These are phyloP conservation scores for Asterophora parasitica DNA, from an alignment of 768 basidiomycete genomes.

Conservation along the genomic window DNA sequence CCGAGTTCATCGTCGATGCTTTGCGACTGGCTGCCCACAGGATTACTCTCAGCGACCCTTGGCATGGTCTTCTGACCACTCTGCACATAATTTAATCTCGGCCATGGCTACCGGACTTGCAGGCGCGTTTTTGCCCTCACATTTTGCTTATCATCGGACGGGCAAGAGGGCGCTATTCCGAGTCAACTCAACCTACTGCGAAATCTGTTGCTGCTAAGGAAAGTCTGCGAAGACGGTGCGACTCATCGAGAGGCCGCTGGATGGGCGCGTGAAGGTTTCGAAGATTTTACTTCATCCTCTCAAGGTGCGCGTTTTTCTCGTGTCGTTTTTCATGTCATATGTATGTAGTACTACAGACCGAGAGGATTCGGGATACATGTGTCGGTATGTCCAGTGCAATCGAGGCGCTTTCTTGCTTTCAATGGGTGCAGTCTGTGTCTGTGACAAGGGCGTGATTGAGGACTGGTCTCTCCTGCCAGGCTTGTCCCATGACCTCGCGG, in stretches of 20 bases:
- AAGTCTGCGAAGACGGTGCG: neutral
- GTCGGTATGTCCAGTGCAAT: too few species aligned
- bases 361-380: too few species aligned
- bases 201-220: too few species aligned
- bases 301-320: slow-evolving; percentile 39
- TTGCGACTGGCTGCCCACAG: slow-evolving; percentile 8
- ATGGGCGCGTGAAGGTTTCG: slow-evolving; percentile 39
- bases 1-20: slow-evolving; percentile 4
- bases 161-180: neutral
- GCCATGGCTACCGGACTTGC: slow-evolving; percentile 1
- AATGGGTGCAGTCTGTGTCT: too few species aligned
- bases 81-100: too few species aligned
- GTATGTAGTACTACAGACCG: too few species aligned
- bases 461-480: too few species aligned
- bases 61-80: slow-evolving; percentile 9
- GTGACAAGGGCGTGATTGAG: too few species aligned
- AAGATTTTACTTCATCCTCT: slow-evolving; percentile 65
- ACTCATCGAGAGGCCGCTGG: slow-evolving; percentile 11
- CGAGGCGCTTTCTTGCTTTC: too few species aligned
- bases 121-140: slow-evolving; percentile 8
- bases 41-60: neutral
- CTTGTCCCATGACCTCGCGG: too few species aligned
- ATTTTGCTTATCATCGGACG: slow-evolving; percentile 2
- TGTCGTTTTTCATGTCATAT: neutral
- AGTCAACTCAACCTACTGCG: neutral